Evolutionary conservation across 371 early-diverging fungal species (phyloP), one percentile per base, ranked within the genome.

Genomic region (Mortierella sp.): DNA sequence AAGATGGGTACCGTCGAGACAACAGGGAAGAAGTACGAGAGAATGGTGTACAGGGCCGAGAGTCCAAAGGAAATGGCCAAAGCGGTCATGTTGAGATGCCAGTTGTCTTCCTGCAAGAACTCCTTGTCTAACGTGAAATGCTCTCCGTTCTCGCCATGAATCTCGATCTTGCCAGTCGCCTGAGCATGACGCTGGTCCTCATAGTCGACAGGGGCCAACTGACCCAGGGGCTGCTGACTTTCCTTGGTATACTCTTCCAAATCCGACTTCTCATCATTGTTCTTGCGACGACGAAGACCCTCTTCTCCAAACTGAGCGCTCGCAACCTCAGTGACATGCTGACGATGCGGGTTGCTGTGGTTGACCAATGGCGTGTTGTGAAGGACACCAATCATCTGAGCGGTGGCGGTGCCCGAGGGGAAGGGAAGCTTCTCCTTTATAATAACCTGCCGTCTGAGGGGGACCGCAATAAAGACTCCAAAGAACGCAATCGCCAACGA

Each of bases 401-500:
- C 97, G 4, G 97, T 95, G 0, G 96, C 97, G 24, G 96, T 96
- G 3, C 97, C 96, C 1, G 96, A 95, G 2, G 97, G 97, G 79
- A 97, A 97, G 18, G 92, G 91, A 7, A 97, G 91, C 82, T 96
- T 95, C 78, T 96, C 96, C 63, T 93, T 90, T 56, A 97, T 91
- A 56, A 96, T 94, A 35, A 94, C 95, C 79, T 96, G 96, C 49
- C 91, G 92, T 63, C 97, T 89, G 65, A 97, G 83, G 8, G 97
- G 97, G 2, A 97, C 91, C 5, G 96, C 97, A 87, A 97, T 97
- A 80, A 97, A 97, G 10, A 97, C 95, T 41, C 97, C 97, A 89
- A 96, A 97, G 87, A 96, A 95, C 10, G 96, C 94, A 70, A 96
- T 90, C 7, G 93, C 96, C n/a, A 96, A 78, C 12, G 95, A 93